Base-by-base conservation (phyloP, 192 early-diverging fungal species). In the Paraglomus brasilianum region DNA sequence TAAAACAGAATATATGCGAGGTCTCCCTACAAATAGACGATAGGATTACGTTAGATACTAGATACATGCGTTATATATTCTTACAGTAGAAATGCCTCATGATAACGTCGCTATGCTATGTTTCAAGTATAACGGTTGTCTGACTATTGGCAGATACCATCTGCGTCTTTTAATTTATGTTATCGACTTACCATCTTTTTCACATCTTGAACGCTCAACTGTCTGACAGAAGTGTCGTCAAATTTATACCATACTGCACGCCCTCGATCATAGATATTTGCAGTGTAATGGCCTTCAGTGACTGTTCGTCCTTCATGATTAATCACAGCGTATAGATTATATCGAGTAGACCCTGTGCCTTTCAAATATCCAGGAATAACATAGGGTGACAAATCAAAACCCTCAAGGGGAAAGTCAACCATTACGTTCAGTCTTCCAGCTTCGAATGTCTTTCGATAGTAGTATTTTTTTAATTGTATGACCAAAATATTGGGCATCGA, bases 381-480 rank as follows among this genome's bases (percentile, higher is more conserved):
- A 74, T 89, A 91, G 13, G 57, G 53, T 4, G 81, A 76, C 77
- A 93, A 74, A 70, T 87, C 82, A 55, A 91, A 65, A 53, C 80
- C 74, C 40, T 77, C 75, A 36, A 93, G 79, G 4, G 95, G 95
- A 64, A 94, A 94, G 55, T 90, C 78, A 0, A 98, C 94, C 71
- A 85, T 80, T 0, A 91, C 92, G 52, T 95, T 93, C 38, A 99
- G 73, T 72, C 97, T 97, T 30, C 30, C 30, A 74, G 96, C 88
- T 47, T 90, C 86, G 75, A 98, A 98, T 8, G 94, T 95, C 0
- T 96, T 96, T 59, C 92, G 80, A 40, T 83, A 94, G 17, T 89
- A 96, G 61, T 98, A 99, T 55, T 96, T 85, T 75, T 98, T 99
- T 70, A 99, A 67, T 66, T 98, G 94, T 56, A 99, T 86, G 55